A percentile compares a stretch with the other conserved stretches of the same genome.
Evolutionary conservation across 2,329 filamentous ascomycete genomes (phyloP).

Genomic region (Diatrype stigma): DNA sequence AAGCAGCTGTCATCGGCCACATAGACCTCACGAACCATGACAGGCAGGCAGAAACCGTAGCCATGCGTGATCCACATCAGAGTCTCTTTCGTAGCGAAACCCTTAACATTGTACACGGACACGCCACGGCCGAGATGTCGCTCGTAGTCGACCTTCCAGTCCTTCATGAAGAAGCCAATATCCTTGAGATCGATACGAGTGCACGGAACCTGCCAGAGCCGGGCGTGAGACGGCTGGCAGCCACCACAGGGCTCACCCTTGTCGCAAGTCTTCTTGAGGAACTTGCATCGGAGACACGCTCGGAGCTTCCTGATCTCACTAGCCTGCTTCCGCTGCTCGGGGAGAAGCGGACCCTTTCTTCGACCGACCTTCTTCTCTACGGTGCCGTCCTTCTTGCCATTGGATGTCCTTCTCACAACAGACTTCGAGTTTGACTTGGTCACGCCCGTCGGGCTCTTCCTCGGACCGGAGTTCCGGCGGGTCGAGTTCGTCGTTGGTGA

Average conservation of each 20-base stretch:
- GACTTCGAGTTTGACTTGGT: slow-evolving; percentile 74
- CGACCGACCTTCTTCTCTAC: slow-evolving; percentile 90
- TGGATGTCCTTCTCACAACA: slow-evolving; percentile 73
- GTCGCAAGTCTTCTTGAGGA: slow-evolving; percentile 98
- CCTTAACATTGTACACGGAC: slow-evolving; percentile 93
- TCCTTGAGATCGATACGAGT: slow-evolving; percentile 99
- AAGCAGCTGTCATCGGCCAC: slow-evolving; percentile 92
- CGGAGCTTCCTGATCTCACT: slow-evolving; percentile 94
- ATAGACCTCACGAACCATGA: slow-evolving; percentile 90
- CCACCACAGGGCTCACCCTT: slow-evolving; percentile 95
- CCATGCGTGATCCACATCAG: slow-evolving; percentile 93
- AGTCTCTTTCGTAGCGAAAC: slow-evolving; percentile 63
- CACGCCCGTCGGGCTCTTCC: slow-evolving; percentile 63
- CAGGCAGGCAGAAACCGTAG: slow-evolving; percentile 87
- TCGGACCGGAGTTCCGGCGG: slow-evolving; percentile 65
- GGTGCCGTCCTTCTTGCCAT: slow-evolving; percentile 72
- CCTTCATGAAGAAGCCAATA: slow-evolving; percentile 97
- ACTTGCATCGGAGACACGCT: slow-evolving; percentile 93
- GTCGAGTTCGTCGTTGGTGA: slow-evolving; percentile 60
- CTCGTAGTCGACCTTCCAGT: slow-evolving; percentile 97
- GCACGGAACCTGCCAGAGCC: slow-evolving; percentile 95
- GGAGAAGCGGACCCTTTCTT: slow-evolving; percentile 81
- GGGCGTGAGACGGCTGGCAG: slow-evolving; percentile 91
- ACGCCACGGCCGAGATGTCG: slow-evolving; percentile 82
- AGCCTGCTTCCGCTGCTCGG: slow-evolving; percentile 92